Conservation (phyloP, 208 protist genomes). For the Trypanosoma boissoni region DNA sequence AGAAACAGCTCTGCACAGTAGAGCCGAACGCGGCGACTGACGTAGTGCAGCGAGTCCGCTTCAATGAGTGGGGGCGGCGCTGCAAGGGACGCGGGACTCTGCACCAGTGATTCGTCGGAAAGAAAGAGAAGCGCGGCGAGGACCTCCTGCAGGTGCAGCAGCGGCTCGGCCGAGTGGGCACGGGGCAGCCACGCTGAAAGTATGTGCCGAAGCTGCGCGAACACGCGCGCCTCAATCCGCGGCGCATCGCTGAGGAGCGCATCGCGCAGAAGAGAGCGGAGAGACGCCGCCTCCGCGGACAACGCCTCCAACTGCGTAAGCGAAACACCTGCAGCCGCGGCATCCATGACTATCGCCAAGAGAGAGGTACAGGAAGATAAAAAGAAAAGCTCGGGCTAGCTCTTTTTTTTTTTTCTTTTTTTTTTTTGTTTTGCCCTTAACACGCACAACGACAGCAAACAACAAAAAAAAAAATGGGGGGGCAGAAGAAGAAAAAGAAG, state of each 20-base stretch:
- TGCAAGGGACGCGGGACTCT: not conserved
- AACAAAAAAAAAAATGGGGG: no score
- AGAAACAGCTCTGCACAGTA: conserved; percentile 53
- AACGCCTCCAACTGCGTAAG: conserved; percentile 29
- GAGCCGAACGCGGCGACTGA: conserved; percentile 38
- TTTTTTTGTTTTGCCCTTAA: no score
- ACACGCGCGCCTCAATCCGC: conserved; percentile 50
- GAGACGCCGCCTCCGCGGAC: conserved; percentile 28
- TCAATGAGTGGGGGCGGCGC: not conserved
- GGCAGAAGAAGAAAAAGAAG: no score
- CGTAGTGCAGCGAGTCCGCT: conserved; percentile 47
- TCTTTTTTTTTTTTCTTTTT: no score
- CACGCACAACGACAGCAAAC: no score
- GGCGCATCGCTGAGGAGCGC: conserved; percentile 52
- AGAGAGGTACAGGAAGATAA: not conserved
- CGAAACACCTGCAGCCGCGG: conserved; percentile 6
- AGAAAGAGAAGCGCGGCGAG: conserved; percentile 49
- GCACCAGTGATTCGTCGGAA: conserved; percentile 20
- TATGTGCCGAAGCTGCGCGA: conserved; percentile 23
- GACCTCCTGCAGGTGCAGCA: conserved; percentile 50
- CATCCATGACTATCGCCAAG: not conserved
- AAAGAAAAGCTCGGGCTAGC: no score
- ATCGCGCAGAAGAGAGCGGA: conserved; percentile 38
- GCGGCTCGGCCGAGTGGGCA: conserved; percentile 7
- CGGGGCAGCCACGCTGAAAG: conserved; percentile 9